Base-by-base conservation (phyloP, 805 yeast species). In the Candida ortonii region DNA sequence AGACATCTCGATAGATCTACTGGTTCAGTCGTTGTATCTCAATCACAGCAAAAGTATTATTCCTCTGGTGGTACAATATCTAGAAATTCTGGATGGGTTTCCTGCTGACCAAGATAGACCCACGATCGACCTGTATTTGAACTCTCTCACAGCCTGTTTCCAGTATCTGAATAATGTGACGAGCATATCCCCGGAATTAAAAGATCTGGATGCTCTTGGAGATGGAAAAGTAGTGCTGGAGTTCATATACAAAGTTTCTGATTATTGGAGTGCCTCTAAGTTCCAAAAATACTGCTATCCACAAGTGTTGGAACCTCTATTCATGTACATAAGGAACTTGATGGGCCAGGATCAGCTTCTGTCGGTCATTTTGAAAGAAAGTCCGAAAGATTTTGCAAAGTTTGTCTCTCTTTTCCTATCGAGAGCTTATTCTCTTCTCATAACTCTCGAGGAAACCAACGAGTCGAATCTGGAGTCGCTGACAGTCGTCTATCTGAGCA, bases 401-500 rank as follows among this genome's bases (percentile, higher is more conserved):
- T 41, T 38, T 10, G 23, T 41, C 22, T 25, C 12, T 8, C n/a
- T 26, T 8, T 33, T 19, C 16, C 17, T 41, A 21, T 14, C 27
- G 4, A 16, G 15, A 5, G n/a, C 29, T 3, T 8, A 30, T 14
- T 20, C 34, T 1, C 12, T 5, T 7, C 16, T 22, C 15, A 20
- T 36, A 5, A 22, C 25, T 6, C 33, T 40, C 26, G 29, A 47
- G 25, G 35, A 38, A n/a, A 20, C 39, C 14, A 35, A 50, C 31
- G 52, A 44, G 24, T 25, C 38, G n/a, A 35, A 38, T 8, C 20
- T 20, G n/a, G 30, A 39, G 12, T 31, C 38, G 19, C 26, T 39
- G 6, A 52, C 52, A 26, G 21, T 49, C 3, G 22, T 53, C 5
- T 44, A 56, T 16, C 23, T 62, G 10, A 38, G 50, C 2, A 43